phyloP scores from a whole-genome alignment of 2,329 filamentous ascomycete species.

The Cercospora zeina region DNA sequence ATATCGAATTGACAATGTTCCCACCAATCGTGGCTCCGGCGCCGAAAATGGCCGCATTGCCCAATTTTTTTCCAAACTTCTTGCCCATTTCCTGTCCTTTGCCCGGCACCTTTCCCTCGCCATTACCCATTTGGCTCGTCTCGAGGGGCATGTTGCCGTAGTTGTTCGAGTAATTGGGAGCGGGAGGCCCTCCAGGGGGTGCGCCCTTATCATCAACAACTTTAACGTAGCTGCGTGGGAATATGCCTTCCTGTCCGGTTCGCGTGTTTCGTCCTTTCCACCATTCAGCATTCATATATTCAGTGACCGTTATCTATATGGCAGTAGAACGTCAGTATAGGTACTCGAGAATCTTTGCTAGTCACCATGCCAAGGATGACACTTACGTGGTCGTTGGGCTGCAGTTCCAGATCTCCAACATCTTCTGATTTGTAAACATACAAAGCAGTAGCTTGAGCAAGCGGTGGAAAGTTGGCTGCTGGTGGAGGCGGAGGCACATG shows the following conservation, averaged over 20 bases:
- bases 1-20: slow-evolving; percentile 34
- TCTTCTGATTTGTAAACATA: slow-evolving; percentile 82
- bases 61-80: slow-evolving; percentile 73
- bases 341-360: neutral
- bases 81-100: slow-evolving; percentile 52
- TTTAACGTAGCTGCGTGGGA: slow-evolving; percentile 85
- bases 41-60: slow-evolving; percentile 83
- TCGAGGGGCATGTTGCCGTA: slow-evolving; percentile 68
- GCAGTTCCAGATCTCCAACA: slow-evolving; percentile 76
- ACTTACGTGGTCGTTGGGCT: slow-evolving; percentile 72
- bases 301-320: slow-evolving; percentile 60
- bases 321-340: neutral
- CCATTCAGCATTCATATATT: slow-evolving; percentile 97
- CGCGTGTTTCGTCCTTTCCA: slow-evolving; percentile 87
- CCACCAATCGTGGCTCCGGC: slow-evolving; percentile 87
- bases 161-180: slow-evolving; percentile 62
- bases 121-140: slow-evolving; percentile 58
- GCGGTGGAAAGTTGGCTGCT: slow-evolving; percentile 50
- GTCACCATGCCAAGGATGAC: neutral
- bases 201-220: slow-evolving; percentile 65
- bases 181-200: slow-evolving; percentile 39
- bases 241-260: slow-evolving; percentile 85
- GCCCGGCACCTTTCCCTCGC: slow-evolving; percentile 53
- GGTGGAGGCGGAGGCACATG: slow-evolving; percentile 49
- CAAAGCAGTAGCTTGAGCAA: slow-evolving; percentile 75